These are phyloP conservation scores for Carallia pectinifolia DNA, from an alignment of 345 rosid species.

Conservation along the genomic window DNA sequence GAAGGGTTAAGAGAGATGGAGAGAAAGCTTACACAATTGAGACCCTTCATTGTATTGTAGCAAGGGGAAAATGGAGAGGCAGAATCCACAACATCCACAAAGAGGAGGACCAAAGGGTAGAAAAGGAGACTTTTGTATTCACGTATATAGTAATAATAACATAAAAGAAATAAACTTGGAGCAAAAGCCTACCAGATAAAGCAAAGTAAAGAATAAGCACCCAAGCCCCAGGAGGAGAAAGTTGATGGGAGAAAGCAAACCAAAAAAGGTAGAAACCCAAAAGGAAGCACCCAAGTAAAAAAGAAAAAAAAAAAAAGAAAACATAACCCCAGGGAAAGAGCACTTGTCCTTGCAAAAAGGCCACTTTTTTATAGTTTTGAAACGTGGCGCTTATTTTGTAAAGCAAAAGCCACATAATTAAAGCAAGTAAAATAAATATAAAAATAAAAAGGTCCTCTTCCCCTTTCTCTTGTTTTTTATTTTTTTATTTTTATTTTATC, in stretches of 20 bases:
- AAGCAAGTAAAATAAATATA: too few species aligned
- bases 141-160: neutral
- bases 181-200: constrained; percentile 9
- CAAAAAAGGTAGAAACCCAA: neutral
- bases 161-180: constrained; percentile 12
- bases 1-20: neutral
- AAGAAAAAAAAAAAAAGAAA: too few species aligned
- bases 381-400: too few species aligned
- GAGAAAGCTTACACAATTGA: constrained; percentile 33
- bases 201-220: constrained; percentile 27
- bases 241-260: constrained; percentile 14
- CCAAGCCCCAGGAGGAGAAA: neutral
- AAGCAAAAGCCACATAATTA: too few species aligned
- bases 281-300: too few species aligned
- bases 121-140: neutral
- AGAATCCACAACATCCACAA: neutral
- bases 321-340: too few species aligned
- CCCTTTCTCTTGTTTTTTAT: too few species aligned
- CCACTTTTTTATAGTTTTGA: too few species aligned
- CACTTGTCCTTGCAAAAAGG: too few species aligned
- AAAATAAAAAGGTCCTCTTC: too few species aligned
- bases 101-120: neutral
- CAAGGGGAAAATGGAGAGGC: neutral
- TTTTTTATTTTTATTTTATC: too few species aligned
- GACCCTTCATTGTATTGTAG: constrained; percentile 36